Evolutionary conservation across 2,329 filamentous ascomycete species (phyloP), one percentile per base, ranked within the genome.

Genomic region (Parastagonospora avenae): DNA sequence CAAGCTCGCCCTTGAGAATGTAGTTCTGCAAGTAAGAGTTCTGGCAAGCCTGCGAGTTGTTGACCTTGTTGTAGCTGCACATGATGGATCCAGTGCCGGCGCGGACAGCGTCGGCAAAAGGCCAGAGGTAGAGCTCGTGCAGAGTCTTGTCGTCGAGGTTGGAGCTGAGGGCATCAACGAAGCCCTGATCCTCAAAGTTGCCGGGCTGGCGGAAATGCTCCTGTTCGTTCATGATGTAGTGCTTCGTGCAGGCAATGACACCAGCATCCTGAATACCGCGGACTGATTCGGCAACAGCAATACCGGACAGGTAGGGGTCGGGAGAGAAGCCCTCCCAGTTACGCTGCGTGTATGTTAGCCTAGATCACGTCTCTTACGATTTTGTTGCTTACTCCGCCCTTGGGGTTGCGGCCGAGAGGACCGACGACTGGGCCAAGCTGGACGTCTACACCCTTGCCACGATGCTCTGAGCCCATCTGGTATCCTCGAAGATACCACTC

Each of bases 261-360:
- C 91, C 91, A 11, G 87, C 85, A 65, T 87, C 84, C 68, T 96
- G 92, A 38, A 95, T 92, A 54, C 92, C 92, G 68, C 84, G 82
- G 54, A 95, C 82, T 1, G 88, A 90, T 68, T 89, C 81, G 32
- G 85, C 85, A 60, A 92, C 87, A 46, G 85, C 85, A 56, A 87
- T 78, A 45, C 89, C 92, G 45, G 90, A 86, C 46, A 92, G 79
- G 11, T 88, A 87, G 0, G 90, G 90, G 63, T 94, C 90, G 2
- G 88, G 86, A 4, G 86, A 85, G 76, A 85, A 85, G 8, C 79
- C 77, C 63, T 68, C 66, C 62, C 64, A 70, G 46, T 72, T 67
- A 42, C 66, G 60, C 62, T 65, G 28, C 1, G 2, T 1, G 11
- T 1, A 24, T 33, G 48, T 62, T 44, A 62, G 52, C 15, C 9